Conservation (phyloP, 2,329 filamentous ascomycete species). For the Aspergillus versicolor region DNA sequence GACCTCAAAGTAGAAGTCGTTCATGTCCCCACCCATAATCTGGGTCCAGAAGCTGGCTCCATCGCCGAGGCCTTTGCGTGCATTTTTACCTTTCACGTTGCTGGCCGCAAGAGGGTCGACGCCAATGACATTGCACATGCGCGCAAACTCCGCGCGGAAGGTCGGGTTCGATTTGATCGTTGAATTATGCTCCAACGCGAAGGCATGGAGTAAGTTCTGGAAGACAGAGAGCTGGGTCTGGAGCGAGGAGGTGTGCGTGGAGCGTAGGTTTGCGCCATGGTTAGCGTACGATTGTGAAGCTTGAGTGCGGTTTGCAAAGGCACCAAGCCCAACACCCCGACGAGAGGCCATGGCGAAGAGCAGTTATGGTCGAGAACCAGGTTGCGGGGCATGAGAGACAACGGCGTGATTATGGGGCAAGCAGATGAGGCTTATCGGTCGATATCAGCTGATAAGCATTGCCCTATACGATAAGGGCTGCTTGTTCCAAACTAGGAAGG, state of each 20-base stretch:
- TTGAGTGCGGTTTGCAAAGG: slow-evolving; percentile 81
- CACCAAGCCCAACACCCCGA: slow-evolving; percentile 79
- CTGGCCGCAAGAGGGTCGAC: slow-evolving; percentile 86
- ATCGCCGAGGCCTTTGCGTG: slow-evolving; percentile 43
- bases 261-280: slow-evolving; percentile 84
- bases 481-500: slow-evolving; percentile 7
- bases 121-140: slow-evolving; percentile 96
- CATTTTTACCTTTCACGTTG: slow-evolving; percentile 52
- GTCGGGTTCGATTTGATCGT: slow-evolving; percentile 94
- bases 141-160: slow-evolving; percentile 94
- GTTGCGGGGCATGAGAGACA: not conserved
- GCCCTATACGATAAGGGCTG: slow-evolving; percentile 29
- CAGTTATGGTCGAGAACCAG: not conserved
- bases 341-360: slow-evolving; percentile 42
- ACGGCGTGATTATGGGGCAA: not conserved
- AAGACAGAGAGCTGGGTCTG: slow-evolving; percentile 94
- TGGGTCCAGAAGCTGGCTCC: slow-evolving; percentile 84
- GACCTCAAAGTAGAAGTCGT: slow-evolving; percentile 98
- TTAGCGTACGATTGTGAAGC: slow-evolving; percentile 86
- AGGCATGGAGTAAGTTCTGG: slow-evolving; percentile 91
- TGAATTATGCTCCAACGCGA: slow-evolving; percentile 89
- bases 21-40: slow-evolving; percentile 84
- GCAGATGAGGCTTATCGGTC: slow-evolving; percentile 12
- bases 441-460: slow-evolving; percentile 20
- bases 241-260: slow-evolving; percentile 78